Evolutionary conservation across 2,329 filamentous ascomycete species (phyloP).

Genomic region (Pestalotiopsis sp.): DNA sequence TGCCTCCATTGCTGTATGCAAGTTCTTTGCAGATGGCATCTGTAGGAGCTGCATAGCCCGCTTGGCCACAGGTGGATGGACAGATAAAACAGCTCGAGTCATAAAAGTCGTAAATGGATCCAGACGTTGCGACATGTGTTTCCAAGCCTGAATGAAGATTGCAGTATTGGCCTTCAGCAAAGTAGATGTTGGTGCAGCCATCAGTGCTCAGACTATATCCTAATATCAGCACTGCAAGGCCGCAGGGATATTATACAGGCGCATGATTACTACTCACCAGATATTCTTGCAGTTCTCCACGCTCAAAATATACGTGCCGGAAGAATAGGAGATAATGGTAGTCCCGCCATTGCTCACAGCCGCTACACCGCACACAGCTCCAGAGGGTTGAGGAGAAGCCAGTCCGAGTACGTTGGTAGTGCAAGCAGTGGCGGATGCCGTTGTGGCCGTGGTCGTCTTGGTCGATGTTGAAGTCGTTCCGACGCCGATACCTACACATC

Average conservation of each 20-base stretch:
- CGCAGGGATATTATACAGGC: too few relatives aligned
- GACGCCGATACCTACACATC: too few relatives aligned
- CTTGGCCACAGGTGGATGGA: not conserved
- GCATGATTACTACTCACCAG: not conserved
- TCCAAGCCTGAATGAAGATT: not conserved
- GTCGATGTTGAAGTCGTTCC: not conserved
- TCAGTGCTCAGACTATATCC: not conserved
- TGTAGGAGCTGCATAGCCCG: not conserved
- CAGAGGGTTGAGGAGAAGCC: not conserved
- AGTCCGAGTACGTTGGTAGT: not conserved
- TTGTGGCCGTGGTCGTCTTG: not conserved
- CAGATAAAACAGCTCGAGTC: not conserved
- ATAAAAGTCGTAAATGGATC: not conserved
- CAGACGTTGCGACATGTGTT: not conserved
- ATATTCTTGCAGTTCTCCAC: not conserved
- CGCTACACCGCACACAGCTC: not conserved
- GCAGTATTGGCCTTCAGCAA: not conserved
- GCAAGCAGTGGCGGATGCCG: not conserved
- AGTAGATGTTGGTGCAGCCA: not conserved
- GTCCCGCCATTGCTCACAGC: not conserved
- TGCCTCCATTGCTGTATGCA: not conserved
- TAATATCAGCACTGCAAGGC: not conserved
- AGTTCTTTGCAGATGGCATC: not conserved
- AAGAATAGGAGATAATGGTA: not conserved
- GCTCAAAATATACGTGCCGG: not conserved